These are phyloP conservation scores for Coccomyxa subellipsoidea DNA, from an alignment of 163 green algal genomes.

Conservation along the genomic window DNA sequence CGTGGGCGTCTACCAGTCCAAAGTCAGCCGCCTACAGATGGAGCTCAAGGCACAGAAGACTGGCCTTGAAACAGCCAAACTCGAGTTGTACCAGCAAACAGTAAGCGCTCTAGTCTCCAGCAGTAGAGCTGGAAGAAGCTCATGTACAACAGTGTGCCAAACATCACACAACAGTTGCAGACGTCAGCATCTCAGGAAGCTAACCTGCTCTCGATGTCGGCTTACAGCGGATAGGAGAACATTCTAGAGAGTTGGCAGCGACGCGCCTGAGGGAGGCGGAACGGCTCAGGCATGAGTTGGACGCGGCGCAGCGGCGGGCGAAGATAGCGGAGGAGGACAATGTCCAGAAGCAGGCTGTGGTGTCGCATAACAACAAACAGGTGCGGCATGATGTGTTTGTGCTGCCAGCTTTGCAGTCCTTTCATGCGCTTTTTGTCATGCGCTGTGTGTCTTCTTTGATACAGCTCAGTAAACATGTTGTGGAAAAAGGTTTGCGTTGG, in stretches of 20 bases:
- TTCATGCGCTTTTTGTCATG: too few species aligned
- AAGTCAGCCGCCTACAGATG: background rate
- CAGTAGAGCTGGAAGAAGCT: too few species aligned
- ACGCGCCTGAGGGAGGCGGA: background rate
- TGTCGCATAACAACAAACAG: background rate
- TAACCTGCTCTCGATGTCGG: background rate
- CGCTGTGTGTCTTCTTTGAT: too few species aligned
- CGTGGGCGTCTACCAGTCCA: background rate
- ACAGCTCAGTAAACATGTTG: too few species aligned
- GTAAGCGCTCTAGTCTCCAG: too few species aligned
- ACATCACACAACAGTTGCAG: background rate
- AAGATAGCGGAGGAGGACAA: background rate
- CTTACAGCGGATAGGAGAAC: background rate
- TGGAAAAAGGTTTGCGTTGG: too few species aligned
- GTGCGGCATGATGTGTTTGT: too few species aligned
- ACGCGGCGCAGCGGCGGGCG: background rate
- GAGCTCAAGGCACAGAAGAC: background rate
- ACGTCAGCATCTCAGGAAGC: background rate
- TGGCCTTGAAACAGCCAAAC: background rate
- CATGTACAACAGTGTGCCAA: background rate
- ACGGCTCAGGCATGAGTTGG: background rate
- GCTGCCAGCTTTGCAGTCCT: too few species aligned
- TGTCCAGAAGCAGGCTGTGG: background rate
- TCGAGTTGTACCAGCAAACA: background rate
- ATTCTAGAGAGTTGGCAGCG: background rate